Conservation (phyloP, 345 rosid genomes). For the Ceriops zippeliana region DNA sequence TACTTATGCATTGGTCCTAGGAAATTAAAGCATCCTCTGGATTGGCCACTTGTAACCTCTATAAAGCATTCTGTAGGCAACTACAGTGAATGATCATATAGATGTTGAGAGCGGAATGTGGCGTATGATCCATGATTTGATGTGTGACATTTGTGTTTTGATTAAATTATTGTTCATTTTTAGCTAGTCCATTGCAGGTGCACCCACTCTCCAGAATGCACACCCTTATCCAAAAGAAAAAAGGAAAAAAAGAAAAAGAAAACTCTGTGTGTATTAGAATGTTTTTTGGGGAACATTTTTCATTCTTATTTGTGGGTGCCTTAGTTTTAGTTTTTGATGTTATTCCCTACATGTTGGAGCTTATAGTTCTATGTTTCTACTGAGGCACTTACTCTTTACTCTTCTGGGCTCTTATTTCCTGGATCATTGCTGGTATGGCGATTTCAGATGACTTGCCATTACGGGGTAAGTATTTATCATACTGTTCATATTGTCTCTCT, state of each 20-base stretch:
- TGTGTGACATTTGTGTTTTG: too few relatives aligned
- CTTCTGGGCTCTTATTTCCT: constrained; percentile 18
- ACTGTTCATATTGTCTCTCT: neutral
- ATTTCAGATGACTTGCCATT: constrained; percentile 85
- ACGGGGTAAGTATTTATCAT: constrained; percentile 61
- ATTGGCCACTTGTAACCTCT: neutral
- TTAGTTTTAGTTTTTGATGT: neutral
- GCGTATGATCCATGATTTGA: too few relatives aligned
- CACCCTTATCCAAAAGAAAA: too few relatives aligned
- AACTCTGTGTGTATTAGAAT: too few relatives aligned
- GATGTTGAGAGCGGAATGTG: too few relatives aligned
- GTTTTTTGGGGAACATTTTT: too few relatives aligned
- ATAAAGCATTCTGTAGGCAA: neutral
- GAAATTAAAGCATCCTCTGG: neutral
- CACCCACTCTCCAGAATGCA: too few relatives aligned
- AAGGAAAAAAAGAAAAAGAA: too few relatives aligned
- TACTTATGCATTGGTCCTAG: neutral
- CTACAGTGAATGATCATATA: too few relatives aligned
- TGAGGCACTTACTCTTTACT: constrained; percentile 17
- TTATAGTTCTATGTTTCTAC: neutral
- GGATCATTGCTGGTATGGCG: constrained; percentile 22
- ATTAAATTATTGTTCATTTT: too few relatives aligned
- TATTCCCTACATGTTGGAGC: neutral
- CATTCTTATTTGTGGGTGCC: too few relatives aligned
- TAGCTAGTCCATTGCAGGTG: too few relatives aligned